Percentiles rank a stretch among this genome's conserved stretches.
Conservation (phyloP, 2,329 filamentous ascomycete genomes). For the Aspergillus costaricaensis region DNA sequence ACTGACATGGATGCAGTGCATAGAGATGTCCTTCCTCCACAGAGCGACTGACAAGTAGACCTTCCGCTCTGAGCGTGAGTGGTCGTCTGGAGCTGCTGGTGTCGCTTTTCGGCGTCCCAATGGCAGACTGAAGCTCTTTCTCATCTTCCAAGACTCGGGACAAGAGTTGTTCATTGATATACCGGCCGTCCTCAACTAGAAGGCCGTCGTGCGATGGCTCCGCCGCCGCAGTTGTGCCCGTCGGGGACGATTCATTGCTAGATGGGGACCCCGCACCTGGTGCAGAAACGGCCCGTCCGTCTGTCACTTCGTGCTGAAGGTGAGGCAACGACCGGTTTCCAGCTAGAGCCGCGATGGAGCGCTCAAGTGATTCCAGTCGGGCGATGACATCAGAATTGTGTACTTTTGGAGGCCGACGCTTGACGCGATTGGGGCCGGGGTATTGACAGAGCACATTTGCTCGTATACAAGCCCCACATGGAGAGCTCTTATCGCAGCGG, state of each 20-base stretch:
- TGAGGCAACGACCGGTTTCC: background rate
- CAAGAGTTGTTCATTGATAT: slow-evolving; percentile 33
- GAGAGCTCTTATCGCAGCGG: slow-evolving; percentile 27
- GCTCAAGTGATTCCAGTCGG: slow-evolving; percentile 28
- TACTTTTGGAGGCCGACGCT: slow-evolving; percentile 23
- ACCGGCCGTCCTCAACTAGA: slow-evolving; percentile 28
- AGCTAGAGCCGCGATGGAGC: slow-evolving; percentile 20
- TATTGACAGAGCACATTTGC: slow-evolving; percentile 26
- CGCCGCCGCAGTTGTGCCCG: background rate
- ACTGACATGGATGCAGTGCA: slow-evolving; percentile 23
- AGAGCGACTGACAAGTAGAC: slow-evolving; percentile 25
- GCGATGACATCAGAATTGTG: slow-evolving; percentile 22
- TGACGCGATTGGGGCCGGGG: slow-evolving; percentile 24
- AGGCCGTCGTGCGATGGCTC: slow-evolving; percentile 17
- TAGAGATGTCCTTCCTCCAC: slow-evolving; percentile 15
- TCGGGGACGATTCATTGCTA: background rate
- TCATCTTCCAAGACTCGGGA: slow-evolving; percentile 31
- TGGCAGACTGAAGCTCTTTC: slow-evolving; percentile 27
- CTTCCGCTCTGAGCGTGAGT: slow-evolving; percentile 23
- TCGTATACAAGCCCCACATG: slow-evolving; percentile 27
- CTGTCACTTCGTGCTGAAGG: background rate
- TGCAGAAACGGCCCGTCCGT: background rate
- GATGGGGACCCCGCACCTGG: background rate
- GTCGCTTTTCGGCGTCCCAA: slow-evolving; percentile 17
- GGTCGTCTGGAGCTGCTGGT: slow-evolving; percentile 8